Conservation (phyloP, 192 early-diverging fungal species). For the Dimargaris cristalligena region DNA sequence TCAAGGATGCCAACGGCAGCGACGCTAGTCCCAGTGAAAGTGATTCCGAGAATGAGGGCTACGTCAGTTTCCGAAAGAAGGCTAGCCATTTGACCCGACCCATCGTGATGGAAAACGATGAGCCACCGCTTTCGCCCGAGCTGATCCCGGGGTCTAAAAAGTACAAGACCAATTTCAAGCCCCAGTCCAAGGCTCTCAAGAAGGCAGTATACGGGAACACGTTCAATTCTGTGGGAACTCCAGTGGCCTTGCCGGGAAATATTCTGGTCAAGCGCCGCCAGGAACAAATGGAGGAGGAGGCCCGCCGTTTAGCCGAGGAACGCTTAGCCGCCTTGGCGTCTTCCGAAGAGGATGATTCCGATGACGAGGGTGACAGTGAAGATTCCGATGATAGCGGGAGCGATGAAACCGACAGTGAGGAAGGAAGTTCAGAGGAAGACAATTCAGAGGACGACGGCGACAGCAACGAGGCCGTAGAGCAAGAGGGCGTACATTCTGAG, state of each 20-base stretch:
- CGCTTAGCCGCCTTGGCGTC: not conserved
- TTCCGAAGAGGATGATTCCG: not conserved
- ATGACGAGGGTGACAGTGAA: not conserved
- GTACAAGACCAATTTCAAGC: conserved; percentile 8
- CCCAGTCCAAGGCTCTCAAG: no score
- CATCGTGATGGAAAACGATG: not conserved
- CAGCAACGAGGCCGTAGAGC: not conserved
- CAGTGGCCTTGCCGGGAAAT: not conserved
- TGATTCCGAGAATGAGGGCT: no score
- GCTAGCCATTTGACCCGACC: not conserved
- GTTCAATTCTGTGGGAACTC: conserved; percentile 4
- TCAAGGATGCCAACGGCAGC: no score
- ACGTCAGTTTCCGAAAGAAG: conserved; percentile 8
- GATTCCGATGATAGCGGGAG: not conserved
- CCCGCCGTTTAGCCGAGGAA: not conserved
- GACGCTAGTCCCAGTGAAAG: no score
- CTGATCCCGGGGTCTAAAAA: not conserved
- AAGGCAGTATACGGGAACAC: not conserved
- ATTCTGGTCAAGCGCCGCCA: conserved; percentile 8
- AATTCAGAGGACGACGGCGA: not conserved
- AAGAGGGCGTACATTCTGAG: not conserved
- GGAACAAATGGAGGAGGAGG: conserved; percentile 5
- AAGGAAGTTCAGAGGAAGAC: not conserved
- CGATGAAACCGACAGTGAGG: not conserved
- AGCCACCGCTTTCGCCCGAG: not conserved